phyloP scores from a whole-genome alignment of 2,329 filamentous ascomycete genomes.

The Monilinia polystroma region DNA sequence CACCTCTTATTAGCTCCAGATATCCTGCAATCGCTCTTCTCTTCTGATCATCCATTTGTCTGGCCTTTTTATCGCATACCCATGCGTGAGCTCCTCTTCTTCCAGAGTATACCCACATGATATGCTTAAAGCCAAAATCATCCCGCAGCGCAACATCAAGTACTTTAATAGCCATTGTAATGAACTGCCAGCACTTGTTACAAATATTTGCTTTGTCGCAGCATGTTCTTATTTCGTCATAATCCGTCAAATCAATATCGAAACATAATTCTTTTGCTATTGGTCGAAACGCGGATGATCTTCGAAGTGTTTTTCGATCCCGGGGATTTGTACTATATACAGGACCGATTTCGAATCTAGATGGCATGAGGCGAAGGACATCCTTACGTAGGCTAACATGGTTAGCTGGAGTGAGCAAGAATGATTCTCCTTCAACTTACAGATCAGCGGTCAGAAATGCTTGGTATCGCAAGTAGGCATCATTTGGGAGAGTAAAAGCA shows the following conservation, averaged over 20 bases:
- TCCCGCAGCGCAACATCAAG: conserved; percentile 83
- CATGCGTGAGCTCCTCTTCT: conserved; percentile 96
- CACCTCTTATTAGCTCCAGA: conserved; percentile 84
- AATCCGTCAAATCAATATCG: conserved; percentile 99
- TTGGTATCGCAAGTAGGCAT: conserved; percentile 90
- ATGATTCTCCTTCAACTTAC: conserved; percentile 40
- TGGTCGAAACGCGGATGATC: conserved; percentile 78
- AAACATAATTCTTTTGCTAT: conserved; percentile 94
- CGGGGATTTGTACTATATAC: conserved; percentile 92
- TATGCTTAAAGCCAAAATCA: conserved; percentile 95
- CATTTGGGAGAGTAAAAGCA: conserved; percentile 89
- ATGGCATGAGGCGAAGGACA: conserved; percentile 81
- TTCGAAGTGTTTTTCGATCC: conserved; percentile 84
- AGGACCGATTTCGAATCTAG: conserved; percentile 97
- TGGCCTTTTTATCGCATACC: conserved; percentile 89
- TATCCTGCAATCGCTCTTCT: conserved; percentile 84
- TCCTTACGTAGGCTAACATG: conserved; percentile 75
- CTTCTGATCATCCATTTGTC: conserved; percentile 81
- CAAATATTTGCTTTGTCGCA: conserved; percentile 94
- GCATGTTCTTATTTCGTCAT: conserved; percentile 94
- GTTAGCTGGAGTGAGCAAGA: conserved; percentile 29
- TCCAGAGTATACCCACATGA: conserved; percentile 98
- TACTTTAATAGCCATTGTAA: conserved; percentile 96
- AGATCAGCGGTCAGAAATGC: conserved; percentile 68
- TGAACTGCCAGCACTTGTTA: conserved; percentile 91